Percentiles rank a stretch among this genome's conserved stretches.
These are phyloP conservation scores for Fusarium oxysporum DNA, from an alignment of 2,329 filamentous ascomycete species.

Conservation along the genomic window DNA sequence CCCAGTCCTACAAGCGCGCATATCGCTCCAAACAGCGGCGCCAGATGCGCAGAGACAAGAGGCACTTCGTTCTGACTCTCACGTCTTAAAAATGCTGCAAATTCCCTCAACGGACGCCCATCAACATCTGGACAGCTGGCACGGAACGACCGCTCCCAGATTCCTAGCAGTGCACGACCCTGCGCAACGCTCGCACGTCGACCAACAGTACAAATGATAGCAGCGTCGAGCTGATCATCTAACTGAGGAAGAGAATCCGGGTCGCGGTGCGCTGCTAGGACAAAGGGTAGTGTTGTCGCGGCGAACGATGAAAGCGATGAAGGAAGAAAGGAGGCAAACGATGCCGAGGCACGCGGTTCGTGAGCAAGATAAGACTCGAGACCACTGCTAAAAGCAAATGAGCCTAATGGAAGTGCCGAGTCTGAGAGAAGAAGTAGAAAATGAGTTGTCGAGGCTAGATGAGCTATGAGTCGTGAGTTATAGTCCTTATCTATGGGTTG, in stretches of 20 bases:
- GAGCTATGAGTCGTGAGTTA: constrained; percentile 27
- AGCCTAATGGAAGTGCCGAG: constrained; percentile 83
- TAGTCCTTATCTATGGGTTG: constrained; percentile 1
- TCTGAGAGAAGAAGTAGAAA: constrained; percentile 82
- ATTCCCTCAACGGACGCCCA: constrained; percentile 50
- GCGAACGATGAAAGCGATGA: constrained; percentile 79
- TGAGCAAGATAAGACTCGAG: constrained; percentile 86
- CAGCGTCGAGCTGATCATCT: constrained; percentile 82
- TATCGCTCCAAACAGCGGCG: constrained; percentile 77
- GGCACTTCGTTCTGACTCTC: constrained; percentile 51
- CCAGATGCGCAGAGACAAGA: constrained; percentile 71
- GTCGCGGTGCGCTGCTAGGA: constrained; percentile 72
- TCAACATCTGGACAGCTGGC: constrained; percentile 49
- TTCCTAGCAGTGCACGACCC: constrained; percentile 77
- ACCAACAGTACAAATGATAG: constrained; percentile 82
- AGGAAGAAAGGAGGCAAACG: constrained; percentile 74
- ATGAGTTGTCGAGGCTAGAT: constrained; percentile 58
- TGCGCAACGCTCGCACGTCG: constrained; percentile 80
- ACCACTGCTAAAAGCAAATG: constrained; percentile 88
- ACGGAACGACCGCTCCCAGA: constrained; percentile 80
- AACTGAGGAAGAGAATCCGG: constrained; percentile 65
- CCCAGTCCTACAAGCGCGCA: constrained; percentile 70
- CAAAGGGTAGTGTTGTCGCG: constrained; percentile 78
- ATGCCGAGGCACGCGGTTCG: constrained; percentile 54
- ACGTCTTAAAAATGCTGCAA: constrained; percentile 51